Evolutionary conservation across 768 basidiomycete species (phyloP).

Genomic region (Russula emetica): DNA sequence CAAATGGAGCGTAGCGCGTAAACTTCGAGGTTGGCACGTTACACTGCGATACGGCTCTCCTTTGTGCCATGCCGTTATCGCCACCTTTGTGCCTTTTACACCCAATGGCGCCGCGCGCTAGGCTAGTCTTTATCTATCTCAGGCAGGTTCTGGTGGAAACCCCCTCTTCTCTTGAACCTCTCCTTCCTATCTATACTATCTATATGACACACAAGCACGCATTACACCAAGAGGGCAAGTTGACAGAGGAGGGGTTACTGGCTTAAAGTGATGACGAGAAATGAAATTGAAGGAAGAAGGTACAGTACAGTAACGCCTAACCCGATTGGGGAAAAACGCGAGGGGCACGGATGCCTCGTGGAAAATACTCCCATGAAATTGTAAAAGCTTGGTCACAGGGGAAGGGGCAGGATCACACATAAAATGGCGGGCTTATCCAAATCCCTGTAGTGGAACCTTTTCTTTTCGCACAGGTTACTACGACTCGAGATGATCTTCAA

Average conservation of each 20-base stretch:
- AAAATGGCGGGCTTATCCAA: neutral
- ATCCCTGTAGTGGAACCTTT: neutral
- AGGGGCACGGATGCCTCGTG: conserved; percentile 12
- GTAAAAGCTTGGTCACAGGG: conserved; percentile 11
- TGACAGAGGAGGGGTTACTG: neutral
- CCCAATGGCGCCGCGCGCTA: neutral
- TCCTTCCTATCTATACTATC: no score
- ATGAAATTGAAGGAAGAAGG: neutral
- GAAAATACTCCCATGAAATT: neutral
- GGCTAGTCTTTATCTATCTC: neutral
- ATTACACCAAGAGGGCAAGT: neutral
- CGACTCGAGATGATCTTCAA: conserved; percentile 6
- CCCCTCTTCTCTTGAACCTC: neutral
- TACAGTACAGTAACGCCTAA: neutral
- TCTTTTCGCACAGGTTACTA: neutral
- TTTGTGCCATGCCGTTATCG: neutral
- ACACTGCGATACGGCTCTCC: neutral
- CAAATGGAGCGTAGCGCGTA: neutral
- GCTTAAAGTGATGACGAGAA: neutral
- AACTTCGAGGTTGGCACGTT: neutral
- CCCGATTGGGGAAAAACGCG: neutral
- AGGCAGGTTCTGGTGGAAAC: neutral
- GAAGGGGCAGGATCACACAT: neutral
- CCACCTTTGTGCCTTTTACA: neutral
- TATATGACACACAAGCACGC: neutral